Percentiles rank a stretch among this genome's conserved stretches.
These are phyloP conservation scores for Debaryomyces tyrocola DNA, from an alignment of 805 yeast species.

Conservation along the genomic window DNA sequence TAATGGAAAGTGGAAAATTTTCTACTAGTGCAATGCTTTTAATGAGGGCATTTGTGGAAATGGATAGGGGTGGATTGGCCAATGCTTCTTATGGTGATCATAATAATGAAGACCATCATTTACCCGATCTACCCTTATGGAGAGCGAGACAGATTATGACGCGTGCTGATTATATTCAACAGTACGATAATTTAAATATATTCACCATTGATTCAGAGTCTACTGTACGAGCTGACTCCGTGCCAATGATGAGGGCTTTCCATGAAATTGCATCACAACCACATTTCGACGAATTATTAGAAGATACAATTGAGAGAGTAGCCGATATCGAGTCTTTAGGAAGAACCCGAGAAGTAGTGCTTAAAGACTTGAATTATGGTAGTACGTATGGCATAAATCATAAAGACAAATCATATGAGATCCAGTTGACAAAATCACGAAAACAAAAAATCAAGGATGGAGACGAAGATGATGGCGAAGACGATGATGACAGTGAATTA, in stretches of 20 bases:
- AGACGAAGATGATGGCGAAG: constrained; percentile 10
- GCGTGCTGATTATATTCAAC: constrained; percentile 74
- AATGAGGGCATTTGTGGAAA: constrained; percentile 68
- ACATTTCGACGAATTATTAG: constrained; percentile 64
- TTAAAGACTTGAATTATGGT: constrained; percentile 65
- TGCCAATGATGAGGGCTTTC: constrained; percentile 89
- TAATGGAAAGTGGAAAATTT: constrained; percentile 80
- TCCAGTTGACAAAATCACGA: constrained; percentile 13
- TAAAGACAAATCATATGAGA: constrained; percentile 11
- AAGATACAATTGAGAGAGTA: constrained; percentile 66
- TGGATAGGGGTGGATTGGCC: constrained; percentile 48
- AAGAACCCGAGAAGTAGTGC: constrained; percentile 72
- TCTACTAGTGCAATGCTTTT: constrained; percentile 71
- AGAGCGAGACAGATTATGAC: constrained; percentile 85
- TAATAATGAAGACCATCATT: constrained; percentile 42
- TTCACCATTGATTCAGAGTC: constrained; percentile 77
- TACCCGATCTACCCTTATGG: constrained; percentile 82
- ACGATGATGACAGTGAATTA: constrained; percentile 36
- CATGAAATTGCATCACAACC: constrained; percentile 73
- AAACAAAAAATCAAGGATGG: constrained; percentile 22
- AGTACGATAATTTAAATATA: constrained; percentile 71
- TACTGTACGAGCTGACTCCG: constrained; percentile 75
- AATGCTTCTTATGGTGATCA: constrained; percentile 20
- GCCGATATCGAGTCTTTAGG: constrained; percentile 74
- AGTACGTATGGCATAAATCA: constrained; percentile 37